Base-by-base conservation (phyloP, 305 asterid genomes). In the Plantago coronopus region DNA sequence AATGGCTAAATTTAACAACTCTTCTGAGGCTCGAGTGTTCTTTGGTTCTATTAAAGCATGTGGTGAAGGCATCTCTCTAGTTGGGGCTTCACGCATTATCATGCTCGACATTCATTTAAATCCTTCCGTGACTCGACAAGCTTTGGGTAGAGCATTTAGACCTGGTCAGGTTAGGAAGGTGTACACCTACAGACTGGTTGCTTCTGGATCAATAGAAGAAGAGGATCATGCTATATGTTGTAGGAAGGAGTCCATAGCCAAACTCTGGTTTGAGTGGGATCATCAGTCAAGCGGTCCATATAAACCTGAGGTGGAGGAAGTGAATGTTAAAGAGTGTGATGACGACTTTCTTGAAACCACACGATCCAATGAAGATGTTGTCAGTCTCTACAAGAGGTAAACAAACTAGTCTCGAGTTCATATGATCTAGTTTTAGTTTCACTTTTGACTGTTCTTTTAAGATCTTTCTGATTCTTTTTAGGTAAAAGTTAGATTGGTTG, bases 51-150 rank as follows among this genome's bases (percentile, higher is more conserved):
- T 93, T 23, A 89, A 59, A 74, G 97, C 99, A 8, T 89, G 97
- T 44, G 99, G 99, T n/a, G 99, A 94, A 72, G 99, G 99, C 40
- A 85, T 94, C 64, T 89, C 99, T 49, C 89, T 94, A 15, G 97
- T 94, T 19, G 97, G 99, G 34, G 97, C 99, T 14, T 94, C 99
- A 0, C 88, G 99, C 31, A 76, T 94, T 48, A 75, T 94, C 18
- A 81, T 94, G 60, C 61, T 94, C 59, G 99, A 94, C 14, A 82
- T 94, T 17, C 99, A 82, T 75, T 62, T 87, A 57, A 94, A 94
- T 72, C 97, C 99, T 2, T 94, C 97, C 7, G 87, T 94, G 5
- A 89, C 97, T 23, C 95, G 99, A 47, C 99, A 94, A 74, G 97
- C 96, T 29, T 79, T 94, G 21, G 99, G 99, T 16, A 94, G 99